A percentile compares a stretch with the other conserved stretches of the same genome.
phyloP scores from a whole-genome alignment of 768 basidiomycete genomes.

The Tremella mesenterica region DNA sequence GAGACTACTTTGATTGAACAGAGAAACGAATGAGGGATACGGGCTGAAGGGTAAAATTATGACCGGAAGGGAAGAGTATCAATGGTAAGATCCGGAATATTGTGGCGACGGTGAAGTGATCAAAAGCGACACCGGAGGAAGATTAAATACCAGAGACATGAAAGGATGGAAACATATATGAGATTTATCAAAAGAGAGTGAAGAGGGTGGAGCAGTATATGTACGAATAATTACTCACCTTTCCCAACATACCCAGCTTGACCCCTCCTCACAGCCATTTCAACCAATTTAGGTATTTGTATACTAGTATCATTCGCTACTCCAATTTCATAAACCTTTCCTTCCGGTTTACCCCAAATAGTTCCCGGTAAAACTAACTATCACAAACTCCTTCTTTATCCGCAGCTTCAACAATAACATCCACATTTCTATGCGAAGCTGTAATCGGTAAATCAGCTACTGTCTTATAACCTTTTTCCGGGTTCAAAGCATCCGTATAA shows the following conservation, averaged over 20 bases:
- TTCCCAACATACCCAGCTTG: conserved; percentile 20
- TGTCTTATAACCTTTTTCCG: conserved; percentile 6
- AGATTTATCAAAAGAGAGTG: too few species aligned
- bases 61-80: too few species aligned
- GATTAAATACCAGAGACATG: too few species aligned
- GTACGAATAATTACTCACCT: too few species aligned
- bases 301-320: conserved; percentile 16
- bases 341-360: conserved; percentile 16
- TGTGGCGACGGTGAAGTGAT: too few species aligned
- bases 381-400: conserved; percentile 15
- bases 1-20: too few species aligned
- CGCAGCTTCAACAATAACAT: conserved; percentile 15
- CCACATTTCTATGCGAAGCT: conserved; percentile 19
- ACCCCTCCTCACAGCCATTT: conserved; percentile 12
- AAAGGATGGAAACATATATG: too few species aligned
- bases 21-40: too few species aligned
- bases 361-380: conserved; percentile 22
- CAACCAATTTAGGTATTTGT: conserved; percentile 19
- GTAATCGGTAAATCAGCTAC: conserved; percentile 14
- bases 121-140: too few species aligned
- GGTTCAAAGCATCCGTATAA: conserved; percentile 20
- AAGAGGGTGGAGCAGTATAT: too few species aligned
- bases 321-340: conserved; percentile 12
- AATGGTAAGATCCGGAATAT: too few species aligned
- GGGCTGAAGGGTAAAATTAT: too few species aligned